Evolutionary conservation across 129 eudicot species (phyloP), one percentile per base, ranked within the genome.

Genomic region (Pulicaria dysenterica): DNA sequence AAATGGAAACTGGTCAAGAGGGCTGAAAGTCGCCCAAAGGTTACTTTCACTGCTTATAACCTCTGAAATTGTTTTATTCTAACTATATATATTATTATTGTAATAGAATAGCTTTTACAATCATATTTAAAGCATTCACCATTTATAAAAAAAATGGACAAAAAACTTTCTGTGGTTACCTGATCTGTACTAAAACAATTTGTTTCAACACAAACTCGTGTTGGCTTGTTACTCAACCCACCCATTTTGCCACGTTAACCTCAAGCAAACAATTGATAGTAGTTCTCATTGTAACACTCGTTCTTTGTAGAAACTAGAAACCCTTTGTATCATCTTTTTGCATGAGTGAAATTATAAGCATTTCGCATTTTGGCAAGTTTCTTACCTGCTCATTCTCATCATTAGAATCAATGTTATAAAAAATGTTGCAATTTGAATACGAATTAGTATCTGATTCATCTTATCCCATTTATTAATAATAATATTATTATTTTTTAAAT

Each of bases 321-420:
- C 24, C 9, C 66, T 38, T 38, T 60, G 5, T 41, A 40, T 14
- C 13, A 49, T 41, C 50, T 41, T 41, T 16, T 63, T 34, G 40
- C 31, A n/a, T n/a, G 14, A 39, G 45, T 61, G 48, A 59, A 58
- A 36, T 15, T 59, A 3, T 10, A 59, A 38, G 66, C 7, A 47
- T 67, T 67, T 67, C 24, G 11, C 16, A 37, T 70, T 55, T 55
- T 73, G 60, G 69, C 48, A 34, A 45, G 39, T 58, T 57, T 71
- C 45, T 36, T 56, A 55, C 65, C 1, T 57, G 53, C 34, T 70
- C 46, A 41, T 38, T 41, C 14, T 67, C n/a, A 34, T 48, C 45
- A 67, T 71, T 56, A 5, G 19, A 59, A 38, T 6, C 24, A 38
- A 9, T 59, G 10, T 59, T 37, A 38, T 13, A 24, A 14, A 57